Conservation (phyloP, 2,329 filamentous ascomycete genomes). For the Aspergillus eucalypticola region DNA sequence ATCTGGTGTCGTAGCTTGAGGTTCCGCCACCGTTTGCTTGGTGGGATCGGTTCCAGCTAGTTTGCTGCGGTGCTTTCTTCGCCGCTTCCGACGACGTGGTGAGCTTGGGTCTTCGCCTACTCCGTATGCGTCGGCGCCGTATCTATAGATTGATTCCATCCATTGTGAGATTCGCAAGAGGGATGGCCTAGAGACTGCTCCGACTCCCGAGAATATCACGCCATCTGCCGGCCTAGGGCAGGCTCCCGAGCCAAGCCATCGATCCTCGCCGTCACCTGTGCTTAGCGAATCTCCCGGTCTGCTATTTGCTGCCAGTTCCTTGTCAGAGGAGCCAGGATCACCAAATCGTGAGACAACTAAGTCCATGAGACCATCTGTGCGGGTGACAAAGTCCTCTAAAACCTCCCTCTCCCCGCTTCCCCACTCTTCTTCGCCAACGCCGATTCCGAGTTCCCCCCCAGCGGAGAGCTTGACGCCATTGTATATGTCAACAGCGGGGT, state of each 20-base stretch:
- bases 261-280: constrained; percentile 32
- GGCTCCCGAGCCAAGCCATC: constrained; percentile 74
- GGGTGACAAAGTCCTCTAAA: constrained; percentile 78
- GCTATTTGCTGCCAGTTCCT: constrained; percentile 21
- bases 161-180: constrained; percentile 74
- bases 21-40: not conserved
- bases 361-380: constrained; percentile 83
- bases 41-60: constrained; percentile 15
- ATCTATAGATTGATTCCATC: constrained; percentile 84
- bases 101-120: constrained; percentile 76
- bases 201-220: constrained; percentile 79
- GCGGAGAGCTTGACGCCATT: constrained; percentile 84
- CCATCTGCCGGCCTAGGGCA: constrained; percentile 74
- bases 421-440: constrained; percentile 92
- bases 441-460: constrained; percentile 87
- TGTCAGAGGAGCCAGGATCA: constrained; percentile 45
- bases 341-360: constrained; percentile 86
- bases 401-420: constrained; percentile 93
- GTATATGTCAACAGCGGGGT: constrained; percentile 77
- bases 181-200: constrained; percentile 69
- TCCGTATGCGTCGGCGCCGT: constrained; percentile 83
- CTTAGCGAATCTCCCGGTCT: constrained; percentile 17
- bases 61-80: constrained; percentile 33
- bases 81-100: constrained; percentile 52
- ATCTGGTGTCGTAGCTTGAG: constrained; percentile 23